These are phyloP conservation scores for Hydrangea macrophylla DNA, from an alignment of 148 eudicot species.

Conservation along the genomic window DNA sequence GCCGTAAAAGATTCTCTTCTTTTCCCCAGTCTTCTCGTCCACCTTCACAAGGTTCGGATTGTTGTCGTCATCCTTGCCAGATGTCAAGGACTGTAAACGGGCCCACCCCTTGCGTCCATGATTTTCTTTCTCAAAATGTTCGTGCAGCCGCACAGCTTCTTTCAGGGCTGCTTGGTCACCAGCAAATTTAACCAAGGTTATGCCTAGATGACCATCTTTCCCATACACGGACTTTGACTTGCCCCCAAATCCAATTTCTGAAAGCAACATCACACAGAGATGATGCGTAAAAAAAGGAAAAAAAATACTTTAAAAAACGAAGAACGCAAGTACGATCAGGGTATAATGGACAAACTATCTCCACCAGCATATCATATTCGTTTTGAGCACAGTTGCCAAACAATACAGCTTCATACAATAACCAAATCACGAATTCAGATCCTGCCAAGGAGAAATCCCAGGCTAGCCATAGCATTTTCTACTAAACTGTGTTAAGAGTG, in stretches of 20 bases:
- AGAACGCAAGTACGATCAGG: neutral
- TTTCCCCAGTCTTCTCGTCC: constrained; percentile 74
- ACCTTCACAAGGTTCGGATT: constrained; percentile 65
- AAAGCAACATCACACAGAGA: constrained; percentile 12
- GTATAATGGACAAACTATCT: neutral
- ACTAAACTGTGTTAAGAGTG: too few species aligned
- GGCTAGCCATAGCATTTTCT: neutral
- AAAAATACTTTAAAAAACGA: neutral
- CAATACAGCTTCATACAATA: neutral
- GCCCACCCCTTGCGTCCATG: constrained; percentile 81
- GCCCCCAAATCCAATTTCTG: constrained; percentile 82
- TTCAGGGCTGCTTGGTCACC: constrained; percentile 68
- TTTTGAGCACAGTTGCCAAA: neutral
- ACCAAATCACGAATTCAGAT: neutral
- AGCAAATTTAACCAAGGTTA: constrained; percentile 63
- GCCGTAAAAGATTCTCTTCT: constrained; percentile 65
- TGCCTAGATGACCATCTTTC: constrained; percentile 80
- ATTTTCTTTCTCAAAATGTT: constrained; percentile 64
- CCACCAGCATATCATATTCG: neutral
- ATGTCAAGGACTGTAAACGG: constrained; percentile 41
- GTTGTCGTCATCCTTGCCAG: constrained; percentile 59
- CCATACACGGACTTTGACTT: constrained; percentile 74
- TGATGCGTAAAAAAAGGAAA: neutral
- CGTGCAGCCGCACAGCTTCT: constrained; percentile 71
- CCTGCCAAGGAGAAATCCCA: constrained; percentile 1